Percentiles rank a stretch among this genome's conserved stretches.
Evolutionary conservation across 106 monocot genomes (phyloP).

Genomic region (Dendrobium officinale): DNA sequence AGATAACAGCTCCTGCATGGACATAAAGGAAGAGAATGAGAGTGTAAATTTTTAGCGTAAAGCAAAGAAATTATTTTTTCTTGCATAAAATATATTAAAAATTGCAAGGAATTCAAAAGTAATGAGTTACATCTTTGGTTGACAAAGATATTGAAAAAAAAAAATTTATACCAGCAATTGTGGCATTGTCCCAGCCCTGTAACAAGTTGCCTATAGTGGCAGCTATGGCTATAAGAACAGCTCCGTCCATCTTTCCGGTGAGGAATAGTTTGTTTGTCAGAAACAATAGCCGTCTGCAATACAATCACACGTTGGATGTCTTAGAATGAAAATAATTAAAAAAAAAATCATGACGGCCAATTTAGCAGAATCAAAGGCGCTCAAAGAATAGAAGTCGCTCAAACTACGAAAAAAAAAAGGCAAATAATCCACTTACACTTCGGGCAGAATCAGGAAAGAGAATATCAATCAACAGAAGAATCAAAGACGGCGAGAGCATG

Average conservation of each 20-base stretch:
- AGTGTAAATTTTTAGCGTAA: neutral
- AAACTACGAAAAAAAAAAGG: neutral
- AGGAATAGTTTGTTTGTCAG: neutral
- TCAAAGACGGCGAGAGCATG: neutral
- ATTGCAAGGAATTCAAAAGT: no score
- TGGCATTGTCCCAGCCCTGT: slow-evolving; percentile 52
- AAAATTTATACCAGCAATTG: slow-evolving; percentile 27
- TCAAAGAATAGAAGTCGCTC: neutral
- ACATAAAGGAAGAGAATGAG: neutral
- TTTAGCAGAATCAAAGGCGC: neutral
- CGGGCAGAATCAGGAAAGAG: neutral
- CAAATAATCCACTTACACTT: neutral
- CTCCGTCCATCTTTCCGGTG: slow-evolving; percentile 17
- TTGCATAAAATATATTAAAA: neutral
- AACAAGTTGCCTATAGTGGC: slow-evolving; percentile 35
- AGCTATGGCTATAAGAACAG: slow-evolving; percentile 32
- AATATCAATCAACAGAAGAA: neutral
- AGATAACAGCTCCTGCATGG: slow-evolving; percentile 24
- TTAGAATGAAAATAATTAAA: neutral
- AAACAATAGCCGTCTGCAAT: neutral
- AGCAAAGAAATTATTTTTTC: neutral
- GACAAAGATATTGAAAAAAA: neutral
- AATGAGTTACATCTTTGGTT: no score
- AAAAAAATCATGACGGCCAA: neutral
- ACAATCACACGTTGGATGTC: neutral